Evolutionary conservation across 1,284 basidiomycete species (phyloP), one percentile per base, ranked within the genome.

Genomic region (Ganoderma lingzhi): DNA sequence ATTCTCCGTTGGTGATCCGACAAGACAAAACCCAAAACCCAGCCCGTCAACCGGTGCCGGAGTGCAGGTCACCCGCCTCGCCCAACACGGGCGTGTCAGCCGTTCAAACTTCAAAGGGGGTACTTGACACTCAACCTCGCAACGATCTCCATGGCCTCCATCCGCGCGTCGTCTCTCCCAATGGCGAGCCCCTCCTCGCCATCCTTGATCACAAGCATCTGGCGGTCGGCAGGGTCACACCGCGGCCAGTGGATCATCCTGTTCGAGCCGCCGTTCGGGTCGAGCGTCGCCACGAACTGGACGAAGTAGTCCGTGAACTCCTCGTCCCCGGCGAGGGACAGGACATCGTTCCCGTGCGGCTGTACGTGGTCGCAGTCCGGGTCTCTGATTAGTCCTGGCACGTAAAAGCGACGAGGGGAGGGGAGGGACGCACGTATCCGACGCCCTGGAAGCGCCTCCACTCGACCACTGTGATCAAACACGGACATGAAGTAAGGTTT

Each of bases 201-300:
- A 48, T 75, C 74, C n/a, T 23, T 23, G 23, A 75, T 53, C 2
- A 59, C 68, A 17, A 75, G 66, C 15, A 72, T 62, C 59, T 70
- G 62, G 23, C 66, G 48, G 19, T 10, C 23, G 6, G n/a, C 42
- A 12, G 23, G 3, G 39, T 71, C 61, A 44, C 73, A 77, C 45
- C 60, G 59, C 9, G 76, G 76, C 76, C 76, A 77, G 9, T 10
- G 6, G 56, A 68, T 19, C 48, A 41, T 65, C n/a, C 23, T 23
- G 53, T 30, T 39, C 37, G 51, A 44, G 30, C 48, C 51, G 0
- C 82, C 79, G 62, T 88, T 89, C 35, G 69, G 41, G 37, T 70
- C 63, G 12, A 68, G 60, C 12, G 64, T 44, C 44, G 66, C 45
- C 41, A 60, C 66, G 59, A 71, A 73, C 32, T 67, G 64, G 59